These are phyloP conservation scores for Avena eriantha DNA, from an alignment of 176 grass and related monocot species.

Conservation along the genomic window DNA sequence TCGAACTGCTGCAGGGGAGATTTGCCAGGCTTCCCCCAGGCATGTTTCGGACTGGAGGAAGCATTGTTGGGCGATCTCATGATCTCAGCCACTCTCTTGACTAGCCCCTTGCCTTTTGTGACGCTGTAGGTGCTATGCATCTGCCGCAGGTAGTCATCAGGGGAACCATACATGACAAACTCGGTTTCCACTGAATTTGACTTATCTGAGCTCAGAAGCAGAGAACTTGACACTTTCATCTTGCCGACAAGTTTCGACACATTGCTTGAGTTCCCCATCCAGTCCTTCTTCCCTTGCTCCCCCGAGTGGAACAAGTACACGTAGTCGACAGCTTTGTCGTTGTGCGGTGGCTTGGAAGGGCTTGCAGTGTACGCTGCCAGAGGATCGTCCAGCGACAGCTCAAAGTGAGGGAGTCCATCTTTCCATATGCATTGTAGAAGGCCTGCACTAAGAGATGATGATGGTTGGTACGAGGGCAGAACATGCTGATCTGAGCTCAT, in stretches of 20 bases:
- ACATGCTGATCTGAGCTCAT: constrained; percentile 31
- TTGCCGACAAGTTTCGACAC: constrained; percentile 64
- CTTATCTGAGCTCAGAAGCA: constrained; percentile 50
- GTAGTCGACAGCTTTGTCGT: constrained; percentile 53
- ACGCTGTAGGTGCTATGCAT: constrained; percentile 44
- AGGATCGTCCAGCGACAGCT: constrained; percentile 62
- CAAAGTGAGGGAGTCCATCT: constrained; percentile 63
- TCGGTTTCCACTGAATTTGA: constrained; percentile 59
- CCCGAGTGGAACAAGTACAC: constrained; percentile 69
- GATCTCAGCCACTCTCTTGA: constrained; percentile 69
- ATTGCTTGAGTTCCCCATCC: constrained; percentile 40
- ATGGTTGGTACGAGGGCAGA: constrained; percentile 43
- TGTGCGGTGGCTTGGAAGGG: constrained; percentile 43
- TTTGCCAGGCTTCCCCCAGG: constrained; percentile 42
- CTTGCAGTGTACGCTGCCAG: constrained; percentile 56
- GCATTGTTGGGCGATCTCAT: constrained; percentile 55
- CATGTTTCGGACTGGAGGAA: constrained; percentile 57
- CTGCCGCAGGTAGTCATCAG: constrained; percentile 57
- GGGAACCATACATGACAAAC: constrained; percentile 76
- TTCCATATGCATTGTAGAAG: constrained; percentile 75
- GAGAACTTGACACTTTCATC: constrained; percentile 72
- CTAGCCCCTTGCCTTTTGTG: constrained; percentile 61
- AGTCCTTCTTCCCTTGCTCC: constrained; percentile 60
- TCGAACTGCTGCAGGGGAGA: constrained; percentile 51
- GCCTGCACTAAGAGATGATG: constrained; percentile 57